Evolutionary conservation across 2,329 filamentous ascomycete genomes (phyloP), one percentile per base, ranked within the genome.

Genomic region (Acrocalymma vagum): DNA sequence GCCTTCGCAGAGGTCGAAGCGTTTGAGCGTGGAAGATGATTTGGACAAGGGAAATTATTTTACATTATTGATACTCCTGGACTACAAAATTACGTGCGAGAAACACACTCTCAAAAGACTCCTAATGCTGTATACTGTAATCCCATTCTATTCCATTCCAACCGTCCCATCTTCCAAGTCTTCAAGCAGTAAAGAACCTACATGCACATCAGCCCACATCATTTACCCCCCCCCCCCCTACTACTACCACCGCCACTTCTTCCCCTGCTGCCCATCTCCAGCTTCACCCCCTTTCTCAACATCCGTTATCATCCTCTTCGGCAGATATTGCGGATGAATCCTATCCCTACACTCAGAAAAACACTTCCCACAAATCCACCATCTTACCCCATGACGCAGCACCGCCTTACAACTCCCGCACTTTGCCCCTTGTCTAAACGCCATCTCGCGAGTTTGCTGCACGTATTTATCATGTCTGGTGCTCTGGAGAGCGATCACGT

Each of bases 351-450:
- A 58, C 25, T 55, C 49, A 2, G 49, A 45, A n/a, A 39, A 27
- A 32, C 54, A 58, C 33, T 42, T 48, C 5, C 18, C 39, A 37
- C 54, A 58, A 11, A 51, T 36, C 54, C 54, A 58, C 44, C 43
- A 58, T 17, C 54, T 18, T 20, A 38, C 36, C 16, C 54, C 54
- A n/a, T 14, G 21, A 27, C 41, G 40, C 16, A 58, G 25, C 11
- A 40, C 51, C 4, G 9, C 15, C 21, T 46, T 45, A 38, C 51
- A 58, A 4, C 16, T 23, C 13, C 30, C 37, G 42, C 54, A 58
- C 26, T 40, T 29, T 22, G 29, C 17, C 22, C 28, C 29, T 7
- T 28, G 40, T 5, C 42, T 42, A 6, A 16, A 25, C 10, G 49
- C 54, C n/a, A 47, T 43, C 30, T 53, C 42, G 9, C 49, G 24